phyloP scores from a whole-genome alignment of 495 filamentous ascomycete genomes.

The Xylaria cubensis region DNA sequence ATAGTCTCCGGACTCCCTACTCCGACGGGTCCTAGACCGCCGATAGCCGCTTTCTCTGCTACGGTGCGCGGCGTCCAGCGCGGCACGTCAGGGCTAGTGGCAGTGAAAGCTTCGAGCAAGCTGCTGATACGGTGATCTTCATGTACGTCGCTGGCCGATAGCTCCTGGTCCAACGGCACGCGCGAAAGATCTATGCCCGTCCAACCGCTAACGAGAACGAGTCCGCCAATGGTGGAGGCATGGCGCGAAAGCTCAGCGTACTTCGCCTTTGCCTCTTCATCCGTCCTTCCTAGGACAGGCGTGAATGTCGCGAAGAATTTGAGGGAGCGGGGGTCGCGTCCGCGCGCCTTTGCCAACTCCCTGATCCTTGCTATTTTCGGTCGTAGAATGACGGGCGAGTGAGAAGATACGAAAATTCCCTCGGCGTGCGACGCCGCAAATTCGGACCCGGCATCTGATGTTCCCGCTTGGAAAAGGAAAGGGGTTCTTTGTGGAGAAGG shows the following conservation, averaged over 20 bases:
- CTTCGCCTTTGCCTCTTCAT: conserved; percentile 63
- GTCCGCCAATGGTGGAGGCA: conserved; percentile 59
- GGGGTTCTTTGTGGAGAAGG: conserved; percentile 69
- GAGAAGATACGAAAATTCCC: conserved; percentile 66
- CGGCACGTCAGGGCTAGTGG: conserved; percentile 56
- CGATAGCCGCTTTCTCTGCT: conserved; percentile 62
- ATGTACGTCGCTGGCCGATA: conserved; percentile 57
- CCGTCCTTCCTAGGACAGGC: conserved; percentile 61
- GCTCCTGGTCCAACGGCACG: conserved; percentile 62
- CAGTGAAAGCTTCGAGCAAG: conserved; percentile 58
- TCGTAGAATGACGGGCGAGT: conserved; percentile 56
- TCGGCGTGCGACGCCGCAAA: conserved; percentile 70
- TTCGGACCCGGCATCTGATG: conserved; percentile 60
- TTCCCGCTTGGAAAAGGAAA: conserved; percentile 70
- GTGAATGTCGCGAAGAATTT: conserved; percentile 68
- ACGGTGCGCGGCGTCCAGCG: conserved; percentile 62
- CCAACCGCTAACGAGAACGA: conserved; percentile 67
- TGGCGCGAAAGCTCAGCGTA: conserved; percentile 59
- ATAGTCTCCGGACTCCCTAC: conserved; percentile 64
- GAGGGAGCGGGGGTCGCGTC: conserved; percentile 48
- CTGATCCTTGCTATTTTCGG: conserved; percentile 64
- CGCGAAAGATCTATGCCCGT: conserved; percentile 68
- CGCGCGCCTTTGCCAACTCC: conserved; percentile 55
- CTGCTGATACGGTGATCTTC: conserved; percentile 61
- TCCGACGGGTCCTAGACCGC: conserved; percentile 59